Evolutionary conservation across 2,329 filamentous ascomycete species (phyloP).

Genomic region (Aspergillus luchuensis): DNA sequence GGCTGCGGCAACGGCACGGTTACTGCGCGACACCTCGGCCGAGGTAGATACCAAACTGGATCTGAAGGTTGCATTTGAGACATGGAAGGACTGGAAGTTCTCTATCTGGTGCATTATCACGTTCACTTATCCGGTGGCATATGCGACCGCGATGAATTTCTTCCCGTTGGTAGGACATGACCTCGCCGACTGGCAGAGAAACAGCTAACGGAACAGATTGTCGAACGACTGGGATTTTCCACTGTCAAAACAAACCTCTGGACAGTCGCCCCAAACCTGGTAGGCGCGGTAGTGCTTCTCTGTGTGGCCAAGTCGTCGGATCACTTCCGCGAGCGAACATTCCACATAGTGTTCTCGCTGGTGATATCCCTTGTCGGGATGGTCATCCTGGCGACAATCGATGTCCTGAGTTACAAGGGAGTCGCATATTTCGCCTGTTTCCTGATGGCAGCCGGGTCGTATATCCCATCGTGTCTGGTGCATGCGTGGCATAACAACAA

Average conservation of each 20-base stretch:
- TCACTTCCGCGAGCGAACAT: conserved; percentile 48
- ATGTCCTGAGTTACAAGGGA: conserved; percentile 45
- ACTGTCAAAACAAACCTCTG: conserved; percentile 52
- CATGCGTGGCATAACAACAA: conserved; percentile 58
- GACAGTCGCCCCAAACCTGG: conserved; percentile 53
- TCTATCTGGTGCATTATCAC: conserved; percentile 49
- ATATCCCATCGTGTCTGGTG: conserved; percentile 52
- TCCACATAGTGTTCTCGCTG: conserved; percentile 49
- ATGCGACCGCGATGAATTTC: conserved; percentile 50
- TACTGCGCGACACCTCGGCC: conserved; percentile 50
- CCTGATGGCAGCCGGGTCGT: conserved; percentile 47
- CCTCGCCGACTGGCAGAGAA: not conserved
- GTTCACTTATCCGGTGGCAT: conserved; percentile 54
- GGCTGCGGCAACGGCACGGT: conserved; percentile 46
- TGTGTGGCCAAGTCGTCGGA: conserved; percentile 50
- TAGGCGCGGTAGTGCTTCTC: conserved; percentile 51
- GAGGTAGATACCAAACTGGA: conserved; percentile 42
- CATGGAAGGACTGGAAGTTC: conserved; percentile 49
- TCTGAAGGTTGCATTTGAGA: conserved; percentile 45
- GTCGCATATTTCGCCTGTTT: conserved; percentile 56
- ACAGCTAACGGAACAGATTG: conserved; percentile 33
- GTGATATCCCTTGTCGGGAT: conserved; percentile 47
- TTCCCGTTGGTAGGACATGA: conserved; percentile 41
- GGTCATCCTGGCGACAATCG: conserved; percentile 48
- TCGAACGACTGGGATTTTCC: conserved; percentile 48